phyloP scores from a whole-genome alignment of 805 yeast genomes.

The Saccharomycopsis synnaedendra region DNA sequence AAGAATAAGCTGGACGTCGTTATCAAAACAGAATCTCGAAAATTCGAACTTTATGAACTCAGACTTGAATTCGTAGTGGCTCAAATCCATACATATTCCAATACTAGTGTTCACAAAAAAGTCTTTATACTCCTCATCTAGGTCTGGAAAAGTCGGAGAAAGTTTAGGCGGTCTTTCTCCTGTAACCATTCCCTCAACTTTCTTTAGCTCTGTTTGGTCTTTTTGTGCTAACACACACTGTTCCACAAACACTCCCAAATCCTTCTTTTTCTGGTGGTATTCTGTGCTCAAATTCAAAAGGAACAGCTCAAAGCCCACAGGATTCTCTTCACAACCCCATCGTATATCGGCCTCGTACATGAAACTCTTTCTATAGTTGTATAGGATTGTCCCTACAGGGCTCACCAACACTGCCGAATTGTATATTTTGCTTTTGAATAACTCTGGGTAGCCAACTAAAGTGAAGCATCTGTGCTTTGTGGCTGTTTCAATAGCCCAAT shows the following conservation, averaged over 20 bases:
- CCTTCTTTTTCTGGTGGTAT: constrained; percentile 2
- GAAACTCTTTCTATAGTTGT: constrained; percentile 66
- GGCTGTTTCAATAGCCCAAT: constrained; percentile 45
- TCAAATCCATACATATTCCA: constrained; percentile 93
- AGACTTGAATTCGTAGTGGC: constrained; percentile 75
- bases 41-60: constrained; percentile 71
- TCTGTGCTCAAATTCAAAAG: constrained; percentile 26
- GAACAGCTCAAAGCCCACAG: constrained; percentile 44
- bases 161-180: constrained; percentile 10
- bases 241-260: background rate
- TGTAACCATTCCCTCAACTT: background rate
- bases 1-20: constrained; percentile 43
- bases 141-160: background rate
- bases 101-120: constrained; percentile 36
- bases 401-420: constrained; percentile 63
- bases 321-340: constrained; percentile 73
- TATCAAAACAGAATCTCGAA: constrained; percentile 36
- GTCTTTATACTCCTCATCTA: constrained; percentile 18
- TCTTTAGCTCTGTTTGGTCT: background rate
- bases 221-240: background rate
- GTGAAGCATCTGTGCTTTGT: constrained; percentile 46
- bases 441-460: constrained; percentile 77
- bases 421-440: constrained; percentile 28
- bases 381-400: constrained; percentile 44
- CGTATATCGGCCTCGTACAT: constrained; percentile 66